Evolutionary conservation across 176 grass and related monocot genomes (phyloP).

Genomic region (Oryza australiensis): DNA sequence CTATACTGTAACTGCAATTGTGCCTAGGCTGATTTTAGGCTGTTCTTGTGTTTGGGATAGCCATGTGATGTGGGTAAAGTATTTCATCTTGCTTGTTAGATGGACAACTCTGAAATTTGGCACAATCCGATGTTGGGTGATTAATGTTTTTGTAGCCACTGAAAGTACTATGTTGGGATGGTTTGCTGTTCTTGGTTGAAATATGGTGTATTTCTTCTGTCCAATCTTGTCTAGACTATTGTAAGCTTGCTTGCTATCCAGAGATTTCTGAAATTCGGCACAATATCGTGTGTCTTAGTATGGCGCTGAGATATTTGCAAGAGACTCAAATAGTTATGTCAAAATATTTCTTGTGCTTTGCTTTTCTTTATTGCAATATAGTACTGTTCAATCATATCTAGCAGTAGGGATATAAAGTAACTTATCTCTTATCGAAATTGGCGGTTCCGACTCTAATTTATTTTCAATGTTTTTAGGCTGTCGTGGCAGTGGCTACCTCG

Average conservation of each 20-base stretch:
- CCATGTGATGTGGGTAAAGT: background rate
- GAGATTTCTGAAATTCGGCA: background rate
- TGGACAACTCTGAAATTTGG: background rate
- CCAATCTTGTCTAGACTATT: background rate
- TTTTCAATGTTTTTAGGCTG: slow-evolving; percentile 39
- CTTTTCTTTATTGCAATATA: slow-evolving; percentile 5
- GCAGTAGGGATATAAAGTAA: background rate
- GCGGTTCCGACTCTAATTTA: background rate
- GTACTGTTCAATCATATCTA: background rate
- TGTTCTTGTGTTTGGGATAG: background rate
- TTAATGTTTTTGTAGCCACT: background rate
- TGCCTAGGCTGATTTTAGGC: background rate
- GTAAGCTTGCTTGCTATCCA: background rate
- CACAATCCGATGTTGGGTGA: background rate
- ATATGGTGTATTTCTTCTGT: background rate
- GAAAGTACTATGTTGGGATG: background rate
- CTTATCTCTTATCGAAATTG: background rate
- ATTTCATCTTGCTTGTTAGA: background rate
- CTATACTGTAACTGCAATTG: no score
- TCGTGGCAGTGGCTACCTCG: slow-evolving; percentile 67
- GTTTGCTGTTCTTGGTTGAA: background rate
- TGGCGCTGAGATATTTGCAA: background rate
- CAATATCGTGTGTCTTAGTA: background rate
- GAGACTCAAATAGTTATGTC: background rate
- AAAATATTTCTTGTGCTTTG: background rate